Percentiles rank a stretch among this genome's conserved stretches.
Evolutionary conservation across 345 rosid genomes (phyloP).

Genomic region (Citrus inodora): DNA sequence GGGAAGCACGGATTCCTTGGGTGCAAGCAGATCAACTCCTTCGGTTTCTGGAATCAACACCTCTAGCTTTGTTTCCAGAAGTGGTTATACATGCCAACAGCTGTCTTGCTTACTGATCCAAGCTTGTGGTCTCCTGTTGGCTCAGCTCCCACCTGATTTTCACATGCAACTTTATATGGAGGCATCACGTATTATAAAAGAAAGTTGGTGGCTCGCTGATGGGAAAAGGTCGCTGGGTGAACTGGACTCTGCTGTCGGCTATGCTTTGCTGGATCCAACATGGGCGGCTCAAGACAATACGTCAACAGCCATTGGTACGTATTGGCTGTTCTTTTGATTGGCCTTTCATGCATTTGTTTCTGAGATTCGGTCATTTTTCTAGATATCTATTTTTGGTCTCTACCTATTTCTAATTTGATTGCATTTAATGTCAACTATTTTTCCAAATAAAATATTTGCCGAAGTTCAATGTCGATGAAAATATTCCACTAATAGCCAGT

Average conservation of each 20-base stretch:
- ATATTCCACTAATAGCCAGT: not conserved
- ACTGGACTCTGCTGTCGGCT: slow-evolving; percentile 86
- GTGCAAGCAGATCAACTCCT: slow-evolving; percentile 82
- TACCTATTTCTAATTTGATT: not conserved
- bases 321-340: not conserved
- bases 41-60: slow-evolving; percentile 75
- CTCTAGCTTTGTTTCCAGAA: slow-evolving; percentile 83
- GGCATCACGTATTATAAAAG: slow-evolving; percentile 75
- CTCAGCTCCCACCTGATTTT: slow-evolving; percentile 91
- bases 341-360: not conserved
- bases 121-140: slow-evolving; percentile 93
- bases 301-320: slow-evolving; percentile 88
- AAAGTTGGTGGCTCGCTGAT: slow-evolving; percentile 96
- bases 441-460: not conserved
- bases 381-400: not conserved
- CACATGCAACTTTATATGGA: slow-evolving; percentile 81
- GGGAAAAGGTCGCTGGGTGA: slow-evolving; percentile 72
- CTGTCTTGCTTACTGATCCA: slow-evolving; percentile 93
- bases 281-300: slow-evolving; percentile 99
- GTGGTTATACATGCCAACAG: slow-evolving; percentile 96
- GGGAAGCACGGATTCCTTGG: slow-evolving; percentile 90
- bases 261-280: slow-evolving; percentile 94
- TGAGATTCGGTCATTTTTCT: not conserved
- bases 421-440: not conserved
- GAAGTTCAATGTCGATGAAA: not conserved